Evolutionary conservation across 345 rosid species (phyloP).

Genomic region (Pistacia vera): DNA sequence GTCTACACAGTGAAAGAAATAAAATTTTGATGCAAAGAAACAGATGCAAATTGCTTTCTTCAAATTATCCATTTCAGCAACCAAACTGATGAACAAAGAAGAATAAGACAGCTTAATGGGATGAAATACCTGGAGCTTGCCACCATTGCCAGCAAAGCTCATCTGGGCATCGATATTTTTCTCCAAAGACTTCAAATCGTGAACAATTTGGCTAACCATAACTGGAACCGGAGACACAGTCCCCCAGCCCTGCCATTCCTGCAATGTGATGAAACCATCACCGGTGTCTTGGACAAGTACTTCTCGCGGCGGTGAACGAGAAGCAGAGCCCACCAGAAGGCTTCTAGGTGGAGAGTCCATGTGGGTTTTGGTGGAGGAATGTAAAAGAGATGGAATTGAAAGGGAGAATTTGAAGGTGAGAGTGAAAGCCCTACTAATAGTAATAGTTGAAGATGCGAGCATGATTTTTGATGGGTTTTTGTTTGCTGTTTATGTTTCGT

Average conservation of each 20-base stretch:
- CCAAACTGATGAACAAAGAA: not conserved
- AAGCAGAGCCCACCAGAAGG: constrained; percentile 34
- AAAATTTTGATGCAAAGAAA: no score
- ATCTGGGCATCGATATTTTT: constrained; percentile 52
- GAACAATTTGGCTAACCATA: constrained; percentile 59
- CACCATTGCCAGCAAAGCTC: constrained; percentile 83
- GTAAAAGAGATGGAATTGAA: constrained; percentile 25
- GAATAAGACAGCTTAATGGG: not conserved
- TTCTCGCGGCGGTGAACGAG: constrained; percentile 41
- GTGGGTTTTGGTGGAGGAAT: constrained; percentile 33
- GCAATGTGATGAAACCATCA: constrained; percentile 43
- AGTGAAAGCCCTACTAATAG: constrained; percentile 23
- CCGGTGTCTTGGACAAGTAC: constrained; percentile 13
- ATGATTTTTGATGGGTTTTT: constrained; percentile 17
- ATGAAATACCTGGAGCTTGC: constrained; percentile 67
- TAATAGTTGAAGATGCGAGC: constrained; percentile 15
- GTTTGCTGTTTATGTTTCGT: not conserved
- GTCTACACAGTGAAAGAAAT: no score
- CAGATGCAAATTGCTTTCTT: not conserved
- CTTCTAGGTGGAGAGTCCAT: constrained; percentile 29
- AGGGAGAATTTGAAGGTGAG: constrained; percentile 30
- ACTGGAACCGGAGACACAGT: constrained; percentile 65
- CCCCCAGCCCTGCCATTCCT: constrained; percentile 91
- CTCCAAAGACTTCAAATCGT: constrained; percentile 77
- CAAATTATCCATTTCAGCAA: not conserved